phyloP scores from a whole-genome alignment of 768 basidiomycete species.

The Guyanaporus albipodus region DNA sequence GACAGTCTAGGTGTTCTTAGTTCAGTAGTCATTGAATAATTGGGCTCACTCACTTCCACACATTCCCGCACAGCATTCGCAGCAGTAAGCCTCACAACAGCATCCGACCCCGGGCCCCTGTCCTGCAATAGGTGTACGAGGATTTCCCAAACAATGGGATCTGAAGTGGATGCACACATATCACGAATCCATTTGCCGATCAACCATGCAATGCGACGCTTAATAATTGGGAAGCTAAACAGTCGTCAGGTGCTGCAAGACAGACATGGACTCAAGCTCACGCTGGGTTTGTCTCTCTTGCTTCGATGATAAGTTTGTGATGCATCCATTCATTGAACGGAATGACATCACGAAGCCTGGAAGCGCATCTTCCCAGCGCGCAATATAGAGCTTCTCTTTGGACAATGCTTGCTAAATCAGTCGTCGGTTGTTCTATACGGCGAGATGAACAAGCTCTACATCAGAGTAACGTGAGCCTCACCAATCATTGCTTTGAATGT shows the following conservation, averaged over 20 bases:
- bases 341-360: conserved; percentile 55
- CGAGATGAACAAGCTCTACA: background rate
- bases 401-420: conserved; percentile 55
- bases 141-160: conserved; percentile 73
- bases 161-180: conserved; percentile 53
- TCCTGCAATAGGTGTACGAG: conserved; percentile 73
- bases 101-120: conserved; percentile 66
- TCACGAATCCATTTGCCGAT: conserved; percentile 87
- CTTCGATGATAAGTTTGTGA: conserved; percentile 56
- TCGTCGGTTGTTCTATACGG: conserved; percentile 41
- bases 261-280: conserved; percentile 28
- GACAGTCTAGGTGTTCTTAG: conserved; percentile 44
- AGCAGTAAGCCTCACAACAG: conserved; percentile 84
- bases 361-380: conserved; percentile 80
- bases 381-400: conserved; percentile 88
- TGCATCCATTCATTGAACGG: conserved; percentile 71
- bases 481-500: conserved; percentile 62
- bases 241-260: conserved; percentile 7
- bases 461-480: conserved; percentile 24
- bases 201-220: conserved; percentile 93
- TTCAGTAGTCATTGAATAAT: background rate
- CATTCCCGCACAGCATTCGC: conserved; percentile 77
- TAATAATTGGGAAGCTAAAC: conserved; percentile 81
- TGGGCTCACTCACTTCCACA: conserved; percentile 64
- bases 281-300: conserved; percentile 55